A percentile compares a stretch with the other conserved stretches of the same genome.
Evolutionary conservation across 192 early-diverging fungal genomes (phyloP).

Genomic region (Backusella tarrabulga): DNA sequence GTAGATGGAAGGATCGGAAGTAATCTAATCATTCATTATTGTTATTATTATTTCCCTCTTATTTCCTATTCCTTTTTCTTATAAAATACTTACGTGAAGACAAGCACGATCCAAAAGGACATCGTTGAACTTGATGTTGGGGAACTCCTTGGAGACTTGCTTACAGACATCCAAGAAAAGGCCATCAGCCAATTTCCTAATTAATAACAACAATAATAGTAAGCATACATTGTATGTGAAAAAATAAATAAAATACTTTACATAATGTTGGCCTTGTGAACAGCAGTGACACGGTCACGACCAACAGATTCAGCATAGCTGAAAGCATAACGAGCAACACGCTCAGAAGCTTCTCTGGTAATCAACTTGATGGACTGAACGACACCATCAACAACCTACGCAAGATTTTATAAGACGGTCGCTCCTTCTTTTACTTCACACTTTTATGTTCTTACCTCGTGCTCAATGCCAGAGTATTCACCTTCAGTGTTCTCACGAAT

Average conservation of each 20-base stretch:
- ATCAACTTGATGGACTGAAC: constrained; percentile 99
- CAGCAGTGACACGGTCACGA: constrained; percentile 89
- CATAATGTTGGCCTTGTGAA: constrained; percentile 99
- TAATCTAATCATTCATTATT: constrained; percentile 61
- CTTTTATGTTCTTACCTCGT: constrained; percentile 50
- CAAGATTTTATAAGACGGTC: constrained; percentile 12
- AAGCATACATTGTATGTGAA: background rate
- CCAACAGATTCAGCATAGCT: constrained; percentile 88
- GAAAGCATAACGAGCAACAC: constrained; percentile 93
- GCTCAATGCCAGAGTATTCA: constrained; percentile 99
- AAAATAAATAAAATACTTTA: constrained; percentile 8
- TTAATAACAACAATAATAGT: background rate
- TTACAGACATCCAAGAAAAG: constrained; percentile 93
- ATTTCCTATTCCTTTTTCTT: background rate
- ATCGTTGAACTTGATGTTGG: constrained; percentile 89
- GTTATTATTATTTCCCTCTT: background rate
- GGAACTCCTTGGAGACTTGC: constrained; percentile 90
- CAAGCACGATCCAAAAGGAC: constrained; percentile 94
- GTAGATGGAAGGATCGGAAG: constrained; percentile 89
- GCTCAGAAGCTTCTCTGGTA: constrained; percentile 90
- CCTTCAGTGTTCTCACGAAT: constrained; percentile 99
- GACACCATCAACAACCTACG: constrained; percentile 83
- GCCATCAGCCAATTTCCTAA: constrained; percentile 90
- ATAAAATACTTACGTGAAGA: constrained; percentile 46
- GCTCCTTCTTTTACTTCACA: background rate